A percentile compares a stretch with the other conserved stretches of the same genome.
phyloP scores from a whole-genome alignment of 208 protist species.

The Trypanosoma theileri region DNA sequence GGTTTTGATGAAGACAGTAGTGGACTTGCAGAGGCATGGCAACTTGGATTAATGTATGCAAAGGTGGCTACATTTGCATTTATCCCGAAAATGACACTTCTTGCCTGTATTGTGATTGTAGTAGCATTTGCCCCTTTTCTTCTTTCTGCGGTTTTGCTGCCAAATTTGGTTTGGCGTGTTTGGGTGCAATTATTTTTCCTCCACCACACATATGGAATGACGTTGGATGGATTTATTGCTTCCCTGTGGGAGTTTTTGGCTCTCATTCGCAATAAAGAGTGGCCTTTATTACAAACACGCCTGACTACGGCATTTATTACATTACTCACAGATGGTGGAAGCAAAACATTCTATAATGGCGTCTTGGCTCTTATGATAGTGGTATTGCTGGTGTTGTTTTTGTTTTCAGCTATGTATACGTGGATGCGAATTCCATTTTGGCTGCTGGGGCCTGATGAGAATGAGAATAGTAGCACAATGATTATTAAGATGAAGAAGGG shows the following conservation, averaged over 20 bases:
- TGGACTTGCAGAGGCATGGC: not conserved
- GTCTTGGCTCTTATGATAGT: conserved; percentile 37
- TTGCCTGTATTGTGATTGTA: conserved; percentile 27
- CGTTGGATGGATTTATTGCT: conserved; percentile 29
- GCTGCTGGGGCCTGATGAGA: conserved; percentile 6
- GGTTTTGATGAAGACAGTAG: conserved; percentile 6
- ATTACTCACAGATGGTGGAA: conserved; percentile 28
- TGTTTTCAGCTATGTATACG: conserved; percentile 27
- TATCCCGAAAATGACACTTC: conserved; percentile 37
- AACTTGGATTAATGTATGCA: conserved; percentile 4
- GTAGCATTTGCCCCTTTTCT: conserved; percentile 42
- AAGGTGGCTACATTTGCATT: conserved; percentile 21
- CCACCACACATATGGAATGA: conserved; percentile 57
- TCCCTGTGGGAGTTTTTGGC: conserved; percentile 24
- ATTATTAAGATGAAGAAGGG: not conserved
- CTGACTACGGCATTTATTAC: conserved; percentile 30
- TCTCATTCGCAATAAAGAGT: conserved; percentile 32
- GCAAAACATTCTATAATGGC: conserved; percentile 53
- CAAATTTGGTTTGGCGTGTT: conserved; percentile 55
- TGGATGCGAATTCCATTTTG: conserved; percentile 18
- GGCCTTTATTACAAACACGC: conserved; percentile 27
- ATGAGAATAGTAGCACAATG: not conserved
- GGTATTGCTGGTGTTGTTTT: not conserved
- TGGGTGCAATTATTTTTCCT: conserved; percentile 66
- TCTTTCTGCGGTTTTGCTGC: conserved; percentile 33